These are phyloP conservation scores for Leccinum broughii DNA, from an alignment of 768 basidiomycete genomes.

Conservation along the genomic window DNA sequence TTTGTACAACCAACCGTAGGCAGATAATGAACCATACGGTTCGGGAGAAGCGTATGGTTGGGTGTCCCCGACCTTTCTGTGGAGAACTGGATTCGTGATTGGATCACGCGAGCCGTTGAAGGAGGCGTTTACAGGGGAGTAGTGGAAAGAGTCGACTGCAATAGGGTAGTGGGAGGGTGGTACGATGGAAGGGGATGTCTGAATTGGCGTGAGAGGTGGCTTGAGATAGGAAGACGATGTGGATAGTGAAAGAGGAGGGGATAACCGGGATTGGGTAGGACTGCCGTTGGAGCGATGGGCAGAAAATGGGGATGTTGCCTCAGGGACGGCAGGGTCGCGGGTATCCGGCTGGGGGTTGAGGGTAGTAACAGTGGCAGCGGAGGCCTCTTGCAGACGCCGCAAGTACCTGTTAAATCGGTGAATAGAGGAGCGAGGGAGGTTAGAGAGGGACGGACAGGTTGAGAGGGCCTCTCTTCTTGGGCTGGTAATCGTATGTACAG, in stretches of 20 bases:
- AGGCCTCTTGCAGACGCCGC: constrained; percentile 77
- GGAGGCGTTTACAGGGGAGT: constrained; percentile 37
- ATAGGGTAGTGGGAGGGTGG: constrained; percentile 73
- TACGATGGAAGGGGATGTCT: constrained; percentile 41
- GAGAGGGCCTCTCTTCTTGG: constrained; percentile 91
- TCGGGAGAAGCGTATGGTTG: constrained; percentile 46
- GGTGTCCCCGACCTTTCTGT: constrained; percentile 47
- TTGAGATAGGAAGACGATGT: constrained; percentile 49
- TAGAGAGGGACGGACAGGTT: constrained; percentile 62
- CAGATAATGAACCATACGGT: constrained; percentile 60
- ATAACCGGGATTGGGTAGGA: constrained; percentile 48
- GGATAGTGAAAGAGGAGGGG: constrained; percentile 38
- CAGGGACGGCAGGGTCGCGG: constrained; percentile 37
- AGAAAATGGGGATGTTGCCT: constrained; percentile 49
- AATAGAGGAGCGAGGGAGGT: not conserved
- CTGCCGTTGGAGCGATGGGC: constrained; percentile 40
- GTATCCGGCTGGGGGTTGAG: constrained; percentile 34
- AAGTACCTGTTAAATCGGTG: constrained; percentile 54
- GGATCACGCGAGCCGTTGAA: constrained; percentile 43
- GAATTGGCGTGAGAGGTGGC: constrained; percentile 43
- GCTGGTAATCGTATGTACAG: constrained; percentile 91
- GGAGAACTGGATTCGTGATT: constrained; percentile 30
- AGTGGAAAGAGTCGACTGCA: constrained; percentile 51
- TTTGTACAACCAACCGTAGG: constrained; percentile 72
- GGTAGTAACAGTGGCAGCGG: constrained; percentile 50